Evolutionary conservation across 108 stramenopile genomes (phyloP).

Genomic region (Cyclotella kingstonii): DNA sequence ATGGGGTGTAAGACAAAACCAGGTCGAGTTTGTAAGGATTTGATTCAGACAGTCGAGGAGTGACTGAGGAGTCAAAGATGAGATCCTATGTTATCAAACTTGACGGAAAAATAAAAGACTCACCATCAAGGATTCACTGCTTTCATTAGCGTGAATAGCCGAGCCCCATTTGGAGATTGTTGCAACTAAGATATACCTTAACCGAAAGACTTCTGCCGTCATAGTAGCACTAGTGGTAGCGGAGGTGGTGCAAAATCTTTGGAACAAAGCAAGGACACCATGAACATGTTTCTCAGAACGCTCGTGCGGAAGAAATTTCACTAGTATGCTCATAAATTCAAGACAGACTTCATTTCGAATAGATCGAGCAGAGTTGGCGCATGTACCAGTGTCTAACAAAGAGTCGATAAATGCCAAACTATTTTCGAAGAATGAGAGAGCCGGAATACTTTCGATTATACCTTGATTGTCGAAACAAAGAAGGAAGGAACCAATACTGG

Average conservation of each 20-base stretch:
- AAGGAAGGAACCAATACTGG: slow-evolving; percentile 10
- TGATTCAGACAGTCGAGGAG: slow-evolving; percentile 20
- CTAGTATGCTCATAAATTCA: slow-evolving; percentile 8
- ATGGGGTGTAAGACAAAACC: slow-evolving; percentile 30
- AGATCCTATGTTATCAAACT: not conserved
- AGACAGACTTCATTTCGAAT: slow-evolving; percentile 6
- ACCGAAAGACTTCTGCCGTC: not conserved
- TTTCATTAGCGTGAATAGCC: slow-evolving; percentile 9
- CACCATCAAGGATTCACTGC: slow-evolving; percentile 16
- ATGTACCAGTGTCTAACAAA: not conserved
- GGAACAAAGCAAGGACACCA: slow-evolving; percentile 10
- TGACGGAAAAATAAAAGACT: not conserved
- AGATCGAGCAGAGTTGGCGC: not conserved
- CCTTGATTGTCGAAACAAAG: slow-evolving; percentile 1
- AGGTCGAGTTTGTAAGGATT: slow-evolving; percentile 13
- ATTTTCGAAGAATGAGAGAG: slow-evolving; percentile 9
- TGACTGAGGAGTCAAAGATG: slow-evolving; percentile 4
- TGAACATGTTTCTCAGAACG: slow-evolving; percentile 15
- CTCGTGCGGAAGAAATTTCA: not conserved
- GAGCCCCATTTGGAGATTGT: slow-evolving; percentile 14
- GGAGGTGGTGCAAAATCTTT: not conserved
- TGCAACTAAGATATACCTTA: slow-evolving; percentile 11
- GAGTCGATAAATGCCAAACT: slow-evolving; percentile 5
- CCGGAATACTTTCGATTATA: not conserved
- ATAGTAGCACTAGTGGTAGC: not conserved